Base-by-base conservation (phyloP, 768 basidiomycete species). In the Boletus fagicola region DNA sequence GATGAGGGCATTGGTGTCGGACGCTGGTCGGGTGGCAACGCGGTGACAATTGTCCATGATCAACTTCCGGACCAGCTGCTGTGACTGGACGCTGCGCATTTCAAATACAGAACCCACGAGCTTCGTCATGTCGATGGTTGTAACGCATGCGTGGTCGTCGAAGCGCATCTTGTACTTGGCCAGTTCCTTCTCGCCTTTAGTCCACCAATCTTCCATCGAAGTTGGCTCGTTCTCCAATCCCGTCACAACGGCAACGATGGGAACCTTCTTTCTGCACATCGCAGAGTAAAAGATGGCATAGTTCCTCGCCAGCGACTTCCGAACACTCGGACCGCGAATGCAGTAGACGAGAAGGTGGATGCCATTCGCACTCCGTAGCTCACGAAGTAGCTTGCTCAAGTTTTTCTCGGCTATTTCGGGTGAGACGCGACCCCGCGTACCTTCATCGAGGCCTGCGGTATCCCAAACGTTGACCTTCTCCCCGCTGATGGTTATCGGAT, bases 81-180 rank as follows among this genome's bases (percentile, higher is more conserved):
- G 66, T 12, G 73, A 73, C 38, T 59, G 15, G 15, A 42, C 40
- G 38, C 61, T 54, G 33, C 68, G 68, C 3, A 49, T 55, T 52
- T 60, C 45, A 10, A 69, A 66, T 11, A 61, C 56, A 15, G 62
- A 54, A 31, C 60, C 57, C n/a, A 9, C 44, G 31, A 53, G n/a
- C 36, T 50, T 64, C 10, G 35, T n/a, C 59, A 50, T 58, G 40
- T 60, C 58, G 15, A 73, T 65, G 22, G 77, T 73, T 4, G 76
- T 78, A 51, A 79, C 69, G 56, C 79, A 79, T 18, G 76, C 79
- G n/a, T 75, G 70, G 9, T 65, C 72, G 20, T 68, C 57, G n/a
- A 78, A 77, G 42, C 57, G 54, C 66, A 79, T 80, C 30, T 67
- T 67, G 48, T 72, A 62, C 30, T 47, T 55, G 43, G 59, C 63